Conservation (phyloP, 2,329 filamentous ascomycete genomes). For the Ramichloridium luteum region DNA sequence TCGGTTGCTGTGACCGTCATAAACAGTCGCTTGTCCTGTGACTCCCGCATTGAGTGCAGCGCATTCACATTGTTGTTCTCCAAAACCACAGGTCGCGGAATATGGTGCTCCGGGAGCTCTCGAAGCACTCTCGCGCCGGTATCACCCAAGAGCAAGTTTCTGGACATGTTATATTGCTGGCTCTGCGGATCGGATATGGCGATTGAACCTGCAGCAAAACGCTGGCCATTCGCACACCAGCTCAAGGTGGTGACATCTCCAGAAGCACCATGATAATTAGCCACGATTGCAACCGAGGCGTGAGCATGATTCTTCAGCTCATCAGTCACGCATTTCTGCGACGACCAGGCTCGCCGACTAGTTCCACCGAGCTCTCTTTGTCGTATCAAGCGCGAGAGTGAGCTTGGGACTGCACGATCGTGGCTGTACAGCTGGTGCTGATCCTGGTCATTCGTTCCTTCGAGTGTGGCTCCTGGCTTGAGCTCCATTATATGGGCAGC, state of each 20-base stretch:
- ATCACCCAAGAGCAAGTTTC: slow-evolving; percentile 46
- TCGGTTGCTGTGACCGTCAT: slow-evolving; percentile 44
- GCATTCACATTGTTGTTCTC: slow-evolving; percentile 28
- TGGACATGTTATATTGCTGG: slow-evolving; percentile 48
- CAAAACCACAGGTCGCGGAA: slow-evolving; percentile 29
- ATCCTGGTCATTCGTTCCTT: background rate
- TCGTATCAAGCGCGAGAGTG: slow-evolving; percentile 15
- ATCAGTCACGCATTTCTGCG: slow-evolving; percentile 8
- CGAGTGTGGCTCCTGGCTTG: background rate
- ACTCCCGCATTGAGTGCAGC: slow-evolving; percentile 33
- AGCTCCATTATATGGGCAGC: background rate
- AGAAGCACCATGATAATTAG: slow-evolving; percentile 45
- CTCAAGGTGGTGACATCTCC: slow-evolving; percentile 45
- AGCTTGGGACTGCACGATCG: slow-evolving; percentile 12
- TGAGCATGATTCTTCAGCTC: slow-evolving; percentile 23
- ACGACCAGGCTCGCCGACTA: slow-evolving; percentile 11
- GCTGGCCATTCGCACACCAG: slow-evolving; percentile 43
- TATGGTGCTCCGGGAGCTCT: slow-evolving; percentile 44
- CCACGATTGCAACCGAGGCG: slow-evolving; percentile 32
- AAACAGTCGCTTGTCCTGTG: slow-evolving; percentile 42
- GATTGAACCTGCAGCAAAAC: slow-evolving; percentile 46
- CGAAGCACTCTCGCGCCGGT: slow-evolving; percentile 29
- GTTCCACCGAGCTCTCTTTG: slow-evolving; percentile 17
- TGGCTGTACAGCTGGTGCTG: slow-evolving; percentile 3
- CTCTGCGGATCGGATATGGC: slow-evolving; percentile 42